phyloP scores from a whole-genome alignment of 2,329 filamentous ascomycete genomes.

The Lecanicillium sp. region DNA sequence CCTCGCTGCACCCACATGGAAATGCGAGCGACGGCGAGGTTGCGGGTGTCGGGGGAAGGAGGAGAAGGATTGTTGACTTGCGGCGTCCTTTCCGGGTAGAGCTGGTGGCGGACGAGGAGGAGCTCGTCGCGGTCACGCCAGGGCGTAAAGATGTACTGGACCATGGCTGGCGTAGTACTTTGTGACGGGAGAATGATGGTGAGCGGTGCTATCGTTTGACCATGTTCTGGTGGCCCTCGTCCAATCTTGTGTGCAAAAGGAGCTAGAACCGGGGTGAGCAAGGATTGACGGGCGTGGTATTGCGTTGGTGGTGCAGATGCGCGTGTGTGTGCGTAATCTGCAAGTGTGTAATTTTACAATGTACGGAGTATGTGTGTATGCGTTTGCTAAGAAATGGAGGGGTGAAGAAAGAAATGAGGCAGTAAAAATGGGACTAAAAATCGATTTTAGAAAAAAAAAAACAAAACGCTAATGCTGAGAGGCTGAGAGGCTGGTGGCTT shows the following conservation, averaged over 20 bases:
- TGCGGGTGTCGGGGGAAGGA: slow-evolving; percentile 25
- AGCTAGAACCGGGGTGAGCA: not conserved
- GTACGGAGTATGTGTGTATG: not conserved
- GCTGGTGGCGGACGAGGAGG: slow-evolving; percentile 55
- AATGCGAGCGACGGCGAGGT: slow-evolving; percentile 50
- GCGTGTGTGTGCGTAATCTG: no score
- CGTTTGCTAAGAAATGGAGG: not conserved
- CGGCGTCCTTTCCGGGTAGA: slow-evolving; percentile 41
- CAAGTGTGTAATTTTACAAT: no score
- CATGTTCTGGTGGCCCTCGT: not conserved
- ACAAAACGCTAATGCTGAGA: no score
- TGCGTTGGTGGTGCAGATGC: not conserved
- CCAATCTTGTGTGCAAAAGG: no score
- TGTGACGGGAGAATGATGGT: no score
- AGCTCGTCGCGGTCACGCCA: slow-evolving; percentile 65
- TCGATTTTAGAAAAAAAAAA: no score
- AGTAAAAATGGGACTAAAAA: not conserved
- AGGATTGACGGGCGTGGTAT: not conserved
- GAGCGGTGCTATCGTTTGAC: no score
- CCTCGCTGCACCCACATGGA: slow-evolving; percentile 67
- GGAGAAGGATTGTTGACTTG: no score
- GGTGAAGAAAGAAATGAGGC: not conserved
- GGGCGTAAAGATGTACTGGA: slow-evolving; percentile 66
- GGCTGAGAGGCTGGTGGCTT: no score
- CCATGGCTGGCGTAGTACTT: no score